Evolutionary conservation across 305 asterid genomes (phyloP).

Genomic region (Fraxinus floribunda): DNA sequence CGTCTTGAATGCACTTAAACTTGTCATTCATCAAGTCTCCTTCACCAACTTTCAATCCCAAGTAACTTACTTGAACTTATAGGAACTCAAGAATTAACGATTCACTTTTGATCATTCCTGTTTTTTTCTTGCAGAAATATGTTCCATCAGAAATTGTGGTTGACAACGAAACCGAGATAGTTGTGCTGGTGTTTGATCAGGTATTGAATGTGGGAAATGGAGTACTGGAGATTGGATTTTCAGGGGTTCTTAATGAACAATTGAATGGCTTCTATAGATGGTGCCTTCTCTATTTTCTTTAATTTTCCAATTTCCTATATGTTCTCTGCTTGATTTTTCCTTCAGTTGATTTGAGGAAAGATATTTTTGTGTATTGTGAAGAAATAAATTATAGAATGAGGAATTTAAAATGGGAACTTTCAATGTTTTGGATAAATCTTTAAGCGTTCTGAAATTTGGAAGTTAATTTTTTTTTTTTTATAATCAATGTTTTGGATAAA

Average conservation of each 20-base stretch:
- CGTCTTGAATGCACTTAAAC: conserved; percentile 38
- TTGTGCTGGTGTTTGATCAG: conserved; percentile 35
- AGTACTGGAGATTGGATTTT: conserved; percentile 27
- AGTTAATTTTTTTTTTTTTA: not conserved
- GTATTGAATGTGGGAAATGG: conserved; percentile 32
- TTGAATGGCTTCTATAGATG: conserved; percentile 38
- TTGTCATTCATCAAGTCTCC: conserved; percentile 27
- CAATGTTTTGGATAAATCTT: not conserved
- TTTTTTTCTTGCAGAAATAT: conserved; percentile 29
- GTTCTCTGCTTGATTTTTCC: not conserved
- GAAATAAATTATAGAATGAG: not conserved
- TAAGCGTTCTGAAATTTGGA: not conserved
- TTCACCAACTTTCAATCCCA: conserved; percentile 23
- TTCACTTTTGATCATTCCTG: not conserved
- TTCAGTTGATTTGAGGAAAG: not conserved
- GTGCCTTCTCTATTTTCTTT: conserved; percentile 15
- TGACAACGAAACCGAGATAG: conserved; percentile 36
- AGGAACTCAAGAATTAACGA: not conserved
- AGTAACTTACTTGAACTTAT: not conserved
- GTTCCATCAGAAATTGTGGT: conserved; percentile 30
- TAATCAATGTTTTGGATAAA: not conserved
- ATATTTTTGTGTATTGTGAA: not conserved
- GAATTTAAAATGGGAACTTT: not conserved
- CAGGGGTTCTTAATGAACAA: conserved; percentile 37
- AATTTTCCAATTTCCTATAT: not conserved